Percentiles rank a stretch among this genome's conserved stretches.
phyloP scores from a whole-genome alignment of 768 basidiomycete species.

The Tephrocybe sp. region DNA sequence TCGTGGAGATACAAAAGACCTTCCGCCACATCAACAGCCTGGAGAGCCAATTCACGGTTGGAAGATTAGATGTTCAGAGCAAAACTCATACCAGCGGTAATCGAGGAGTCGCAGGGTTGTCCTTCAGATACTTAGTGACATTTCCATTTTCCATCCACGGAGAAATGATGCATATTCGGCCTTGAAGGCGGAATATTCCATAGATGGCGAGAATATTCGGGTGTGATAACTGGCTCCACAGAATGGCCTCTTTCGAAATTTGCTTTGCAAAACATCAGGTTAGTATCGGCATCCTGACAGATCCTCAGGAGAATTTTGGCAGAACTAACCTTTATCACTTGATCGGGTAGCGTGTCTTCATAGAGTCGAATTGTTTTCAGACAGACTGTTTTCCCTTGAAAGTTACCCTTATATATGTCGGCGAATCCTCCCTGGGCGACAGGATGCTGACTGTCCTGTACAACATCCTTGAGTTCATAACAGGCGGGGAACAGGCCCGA shows the following conservation, averaged over 20 bases:
- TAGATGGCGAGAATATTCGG: neutral
- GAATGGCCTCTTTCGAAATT: neutral
- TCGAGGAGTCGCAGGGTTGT: neutral
- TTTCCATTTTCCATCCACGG: conserved; percentile 2
- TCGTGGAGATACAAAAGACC: neutral
- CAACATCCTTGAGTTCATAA: neutral
- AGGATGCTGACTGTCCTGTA: neutral
- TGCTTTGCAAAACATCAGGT: neutral
- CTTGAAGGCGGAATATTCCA: neutral
- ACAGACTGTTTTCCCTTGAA: neutral
- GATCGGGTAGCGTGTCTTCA: neutral
- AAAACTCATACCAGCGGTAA: neutral
- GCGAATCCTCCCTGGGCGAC: neutral
- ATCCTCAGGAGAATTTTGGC: neutral
- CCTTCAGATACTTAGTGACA: neutral
- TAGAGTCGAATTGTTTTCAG: neutral
- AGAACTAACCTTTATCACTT: too few relatives aligned
- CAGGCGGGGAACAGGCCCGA: neutral
- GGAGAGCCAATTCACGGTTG: neutral
- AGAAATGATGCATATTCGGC: neutral
- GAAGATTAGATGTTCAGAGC: neutral
- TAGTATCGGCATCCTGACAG: neutral
- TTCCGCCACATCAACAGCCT: neutral
- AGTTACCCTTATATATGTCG: neutral
- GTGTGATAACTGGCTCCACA: neutral